Evolutionary conservation across 805 yeast species (phyloP).

Genomic region (Starmerella bacillaris): DNA sequence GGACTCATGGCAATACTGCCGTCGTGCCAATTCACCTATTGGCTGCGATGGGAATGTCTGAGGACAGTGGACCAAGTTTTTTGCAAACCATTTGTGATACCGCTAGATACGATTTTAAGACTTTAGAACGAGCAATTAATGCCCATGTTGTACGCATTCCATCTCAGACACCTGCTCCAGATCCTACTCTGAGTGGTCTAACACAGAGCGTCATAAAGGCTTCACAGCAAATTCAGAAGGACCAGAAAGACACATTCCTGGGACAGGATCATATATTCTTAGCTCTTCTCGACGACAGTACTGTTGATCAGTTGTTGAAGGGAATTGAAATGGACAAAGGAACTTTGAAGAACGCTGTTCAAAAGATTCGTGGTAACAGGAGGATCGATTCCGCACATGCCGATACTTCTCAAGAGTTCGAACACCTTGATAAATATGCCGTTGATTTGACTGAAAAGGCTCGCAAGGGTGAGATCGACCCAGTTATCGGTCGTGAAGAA

Average conservation of each 20-base stretch:
- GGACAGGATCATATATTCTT: conserved; percentile 88
- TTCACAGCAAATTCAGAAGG: conserved; percentile 60
- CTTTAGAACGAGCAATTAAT: conserved; percentile 64
- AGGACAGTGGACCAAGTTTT: conserved; percentile 38
- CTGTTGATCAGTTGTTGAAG: conserved; percentile 53
- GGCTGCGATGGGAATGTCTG: conserved; percentile 72
- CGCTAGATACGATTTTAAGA: conserved; percentile 74
- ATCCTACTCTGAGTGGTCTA: conserved; percentile 57
- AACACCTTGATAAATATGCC: conserved; percentile 77
- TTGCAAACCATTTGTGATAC: conserved; percentile 67
- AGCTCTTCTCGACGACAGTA: conserved; percentile 64
- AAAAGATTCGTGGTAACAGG: conserved; percentile 71
- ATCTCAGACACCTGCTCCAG: conserved; percentile 80
- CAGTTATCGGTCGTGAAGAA: conserved; percentile 97
- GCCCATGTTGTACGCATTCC: conserved; percentile 69
- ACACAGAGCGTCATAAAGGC: conserved; percentile 55
- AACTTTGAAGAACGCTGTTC: conserved; percentile 57
- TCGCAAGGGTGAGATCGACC: conserved; percentile 84
- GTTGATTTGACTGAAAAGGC: conserved; percentile 88
- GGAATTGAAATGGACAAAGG: conserved; percentile 48
- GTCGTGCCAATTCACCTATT: conserved; percentile 74
- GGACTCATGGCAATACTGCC: conserved; percentile 68
- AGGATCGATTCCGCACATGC: conserved; percentile 88
- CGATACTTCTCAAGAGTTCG: conserved; percentile 69
- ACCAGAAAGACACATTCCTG: conserved; percentile 77